A percentile compares a stretch with the other conserved stretches of the same genome.
Evolutionary conservation across 2,329 filamentous ascomycete genomes (phyloP).

Genomic region (Niveomyces coronatus): DNA sequence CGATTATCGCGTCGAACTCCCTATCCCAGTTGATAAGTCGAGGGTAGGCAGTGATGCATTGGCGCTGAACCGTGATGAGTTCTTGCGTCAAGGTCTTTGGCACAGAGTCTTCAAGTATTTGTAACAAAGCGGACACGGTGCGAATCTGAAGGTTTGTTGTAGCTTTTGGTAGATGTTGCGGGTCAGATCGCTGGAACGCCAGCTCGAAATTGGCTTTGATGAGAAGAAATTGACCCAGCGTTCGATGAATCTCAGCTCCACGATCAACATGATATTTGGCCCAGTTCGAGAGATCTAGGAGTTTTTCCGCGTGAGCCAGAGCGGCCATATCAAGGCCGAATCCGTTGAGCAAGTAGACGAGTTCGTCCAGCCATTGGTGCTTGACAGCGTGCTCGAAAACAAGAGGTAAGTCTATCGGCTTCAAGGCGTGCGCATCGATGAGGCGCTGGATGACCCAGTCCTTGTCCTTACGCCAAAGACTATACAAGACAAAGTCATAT

Average conservation of each 20-base stretch:
- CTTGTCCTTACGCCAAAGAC: slow-evolving; percentile 83
- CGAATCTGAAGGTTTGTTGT: slow-evolving; percentile 74
- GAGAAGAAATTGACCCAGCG: slow-evolving; percentile 68
- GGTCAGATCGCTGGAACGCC: slow-evolving; percentile 57
- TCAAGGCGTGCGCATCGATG: slow-evolving; percentile 69
- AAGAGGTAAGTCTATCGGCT: slow-evolving; percentile 40
- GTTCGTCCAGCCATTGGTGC: slow-evolving; percentile 73
- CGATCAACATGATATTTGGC: slow-evolving; percentile 59
- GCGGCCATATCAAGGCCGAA: slow-evolving; percentile 84
- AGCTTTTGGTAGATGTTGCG: slow-evolving; percentile 42
- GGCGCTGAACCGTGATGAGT: slow-evolving; percentile 70
- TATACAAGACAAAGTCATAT: slow-evolving; percentile 82
- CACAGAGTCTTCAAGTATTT: slow-evolving; percentile 64
- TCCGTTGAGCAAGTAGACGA: slow-evolving; percentile 69
- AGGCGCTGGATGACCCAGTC: slow-evolving; percentile 77
- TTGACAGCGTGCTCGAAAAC: slow-evolving; percentile 57
- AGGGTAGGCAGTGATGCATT: slow-evolving; percentile 86
- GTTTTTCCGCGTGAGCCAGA: slow-evolving; percentile 68
- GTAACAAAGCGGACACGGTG: slow-evolving; percentile 71
- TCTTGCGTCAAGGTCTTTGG: slow-evolving; percentile 52
- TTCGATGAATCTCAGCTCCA: slow-evolving; percentile 55
- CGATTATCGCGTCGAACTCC: slow-evolving; percentile 83
- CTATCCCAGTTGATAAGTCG: slow-evolving; percentile 94
- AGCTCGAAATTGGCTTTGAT: slow-evolving; percentile 79
- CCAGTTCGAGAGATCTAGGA: slow-evolving; percentile 76